Percentiles rank a stretch among this genome's conserved stretches.
Evolutionary conservation across 768 basidiomycete species (phyloP).

Genomic region (Hemileccinum impolitum): DNA sequence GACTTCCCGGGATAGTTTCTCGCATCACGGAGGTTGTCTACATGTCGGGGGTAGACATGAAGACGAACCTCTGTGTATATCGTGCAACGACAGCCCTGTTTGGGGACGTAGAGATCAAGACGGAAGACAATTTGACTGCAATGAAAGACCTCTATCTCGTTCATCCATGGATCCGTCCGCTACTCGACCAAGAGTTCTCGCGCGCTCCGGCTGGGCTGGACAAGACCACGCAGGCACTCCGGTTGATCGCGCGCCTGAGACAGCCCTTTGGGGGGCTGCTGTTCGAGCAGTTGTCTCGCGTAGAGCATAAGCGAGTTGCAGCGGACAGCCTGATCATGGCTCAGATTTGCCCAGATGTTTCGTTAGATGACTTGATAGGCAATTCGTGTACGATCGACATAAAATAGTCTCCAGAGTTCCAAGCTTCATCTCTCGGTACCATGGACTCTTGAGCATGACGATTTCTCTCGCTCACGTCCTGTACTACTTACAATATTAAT

Average conservation of each 20-base stretch:
- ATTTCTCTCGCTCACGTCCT: no score
- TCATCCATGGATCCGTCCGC: conserved; percentile 8
- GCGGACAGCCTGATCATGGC: no score
- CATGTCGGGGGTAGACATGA: background rate
- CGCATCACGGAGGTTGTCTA: background rate
- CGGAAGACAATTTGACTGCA: background rate
- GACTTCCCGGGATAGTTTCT: background rate
- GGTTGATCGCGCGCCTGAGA: background rate
- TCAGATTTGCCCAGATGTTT: no score
- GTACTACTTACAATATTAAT: no score
- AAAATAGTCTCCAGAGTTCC: no score
- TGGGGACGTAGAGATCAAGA: background rate
- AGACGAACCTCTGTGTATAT: background rate
- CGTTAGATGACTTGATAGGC: conserved; percentile 1
- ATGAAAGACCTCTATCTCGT: conserved; percentile 2
- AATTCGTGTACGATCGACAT: background rate
- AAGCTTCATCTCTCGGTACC: no score
- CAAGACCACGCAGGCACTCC: background rate
- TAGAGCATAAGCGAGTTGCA: no score
- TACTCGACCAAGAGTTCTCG: background rate
- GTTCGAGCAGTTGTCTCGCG: no score
- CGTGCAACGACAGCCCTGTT: background rate
- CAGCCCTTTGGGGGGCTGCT: background rate
- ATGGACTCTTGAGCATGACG: no score
- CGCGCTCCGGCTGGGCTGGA: background rate